Evolutionary conservation across 176 grass and related monocot genomes (phyloP).

Genomic region (Zoysia pacifica): DNA sequence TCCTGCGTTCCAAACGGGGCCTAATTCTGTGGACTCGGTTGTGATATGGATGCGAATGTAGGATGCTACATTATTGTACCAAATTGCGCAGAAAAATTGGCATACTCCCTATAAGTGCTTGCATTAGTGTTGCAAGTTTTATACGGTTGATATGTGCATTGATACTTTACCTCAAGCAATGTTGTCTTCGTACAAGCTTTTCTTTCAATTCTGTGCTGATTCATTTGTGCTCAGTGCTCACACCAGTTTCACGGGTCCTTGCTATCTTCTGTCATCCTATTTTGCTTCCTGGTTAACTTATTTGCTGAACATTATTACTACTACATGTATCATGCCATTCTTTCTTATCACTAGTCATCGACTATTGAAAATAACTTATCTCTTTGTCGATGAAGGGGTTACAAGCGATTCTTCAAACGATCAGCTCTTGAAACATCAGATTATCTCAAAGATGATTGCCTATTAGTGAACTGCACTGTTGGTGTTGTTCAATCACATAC

Average conservation of each 20-base stretch:
- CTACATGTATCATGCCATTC: slow-evolving; percentile 1
- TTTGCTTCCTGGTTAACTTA: not conserved
- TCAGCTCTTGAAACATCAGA: slow-evolving; percentile 87
- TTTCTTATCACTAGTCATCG: not conserved
- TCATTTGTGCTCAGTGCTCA: slow-evolving; percentile 23
- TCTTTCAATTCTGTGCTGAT: not conserved
- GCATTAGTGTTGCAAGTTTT: not conserved
- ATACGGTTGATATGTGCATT: not conserved
- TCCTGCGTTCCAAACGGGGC: too few relatives aligned
- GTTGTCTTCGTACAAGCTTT: slow-evolving; percentile 2
- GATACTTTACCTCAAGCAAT: not conserved
- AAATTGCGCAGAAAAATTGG: not conserved
- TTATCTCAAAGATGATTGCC: slow-evolving; percentile 97
- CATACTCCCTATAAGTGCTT: not conserved
- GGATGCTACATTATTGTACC: not conserved
- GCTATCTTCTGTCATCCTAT: not conserved
- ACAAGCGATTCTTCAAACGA: slow-evolving; percentile 93
- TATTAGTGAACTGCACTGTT: slow-evolving; percentile 87
- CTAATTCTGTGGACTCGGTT: not conserved
- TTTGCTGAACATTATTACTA: not conserved
- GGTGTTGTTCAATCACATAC: slow-evolving; percentile 92
- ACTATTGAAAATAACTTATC: not conserved
- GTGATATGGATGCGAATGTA: not conserved
- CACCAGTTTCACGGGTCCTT: not conserved
- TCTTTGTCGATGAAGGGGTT: slow-evolving; percentile 71